Conservation (phyloP, 371 early-diverging fungal species). For the Amoeboaphelidium protococcarum region DNA sequence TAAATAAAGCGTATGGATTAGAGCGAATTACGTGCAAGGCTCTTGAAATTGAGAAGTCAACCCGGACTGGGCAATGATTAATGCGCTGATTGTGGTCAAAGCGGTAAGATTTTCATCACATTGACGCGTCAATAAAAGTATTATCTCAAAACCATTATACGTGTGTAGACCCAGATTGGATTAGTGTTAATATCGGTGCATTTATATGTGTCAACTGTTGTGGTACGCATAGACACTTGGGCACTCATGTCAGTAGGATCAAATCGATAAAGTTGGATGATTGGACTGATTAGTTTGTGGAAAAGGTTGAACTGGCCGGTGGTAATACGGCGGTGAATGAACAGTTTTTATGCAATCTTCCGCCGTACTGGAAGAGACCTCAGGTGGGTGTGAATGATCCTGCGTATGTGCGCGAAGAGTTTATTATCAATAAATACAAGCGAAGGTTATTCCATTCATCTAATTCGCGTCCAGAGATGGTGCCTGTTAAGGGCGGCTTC, state of each 20-base stretch:
- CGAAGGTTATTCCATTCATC: not conserved
- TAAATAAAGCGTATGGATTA: too few relatives aligned
- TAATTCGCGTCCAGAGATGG: not conserved
- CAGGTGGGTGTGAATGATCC: not conserved
- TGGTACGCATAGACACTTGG: not conserved
- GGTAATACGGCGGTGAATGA: not conserved
- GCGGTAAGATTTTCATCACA: too few relatives aligned
- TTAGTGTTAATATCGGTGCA: too few relatives aligned
- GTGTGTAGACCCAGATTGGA: too few relatives aligned
- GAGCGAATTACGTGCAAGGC: too few relatives aligned
- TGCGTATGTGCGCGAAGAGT: not conserved
- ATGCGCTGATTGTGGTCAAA: too few relatives aligned
- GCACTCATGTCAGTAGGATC: not conserved
- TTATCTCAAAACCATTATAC: too few relatives aligned
- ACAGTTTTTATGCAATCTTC: not conserved
- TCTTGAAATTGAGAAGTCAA: too few relatives aligned
- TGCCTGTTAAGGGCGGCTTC: not conserved
- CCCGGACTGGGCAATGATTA: too few relatives aligned
- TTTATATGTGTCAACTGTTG: too few relatives aligned
- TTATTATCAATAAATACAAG: not conserved
- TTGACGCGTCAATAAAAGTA: too few relatives aligned
- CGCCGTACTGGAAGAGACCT: not conserved
- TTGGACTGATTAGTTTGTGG: not conserved
- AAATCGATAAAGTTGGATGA: not conserved
- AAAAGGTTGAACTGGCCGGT: not conserved